These are phyloP conservation scores for Candida loeiensis DNA, from an alignment of 805 yeast genomes.

Conservation along the genomic window DNA sequence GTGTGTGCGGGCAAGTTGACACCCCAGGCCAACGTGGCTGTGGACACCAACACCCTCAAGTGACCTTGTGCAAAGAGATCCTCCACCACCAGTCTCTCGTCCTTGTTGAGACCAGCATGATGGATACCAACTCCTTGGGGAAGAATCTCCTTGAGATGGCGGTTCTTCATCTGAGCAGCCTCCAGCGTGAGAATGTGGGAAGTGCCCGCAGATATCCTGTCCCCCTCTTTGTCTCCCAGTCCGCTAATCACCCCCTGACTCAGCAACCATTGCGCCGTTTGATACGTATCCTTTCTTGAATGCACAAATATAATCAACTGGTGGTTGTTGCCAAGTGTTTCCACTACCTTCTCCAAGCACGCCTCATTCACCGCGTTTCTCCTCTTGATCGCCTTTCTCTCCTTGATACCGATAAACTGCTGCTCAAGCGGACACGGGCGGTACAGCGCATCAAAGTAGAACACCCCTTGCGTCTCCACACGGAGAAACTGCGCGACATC, in stretches of 20 bases:
- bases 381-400: constrained; percentile 72
- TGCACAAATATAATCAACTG: constrained; percentile 92
- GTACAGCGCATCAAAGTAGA: constrained; percentile 76
- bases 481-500: constrained; percentile 83
- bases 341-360: constrained; percentile 70
- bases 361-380: constrained; percentile 85
- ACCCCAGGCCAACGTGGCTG: constrained; percentile 97
- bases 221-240: constrained; percentile 53
- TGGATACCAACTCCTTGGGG: constrained; percentile 82
- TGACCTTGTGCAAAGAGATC: constrained; percentile 87
- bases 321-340: constrained; percentile 55
- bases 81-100: constrained; percentile 75
- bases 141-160: constrained; percentile 54
- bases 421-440: constrained; percentile 94
- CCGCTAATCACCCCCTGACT: no score
- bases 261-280: constrained; percentile 79
- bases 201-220: constrained; percentile 44
- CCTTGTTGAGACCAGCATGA: constrained; percentile 80
- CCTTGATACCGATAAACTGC: constrained; percentile 84
- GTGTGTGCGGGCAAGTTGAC: constrained; percentile 94
- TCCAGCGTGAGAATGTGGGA: constrained; percentile 63
- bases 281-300: constrained; percentile 85
- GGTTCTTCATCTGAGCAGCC: constrained; percentile 51
- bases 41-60: constrained; percentile 77
- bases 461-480: constrained; percentile 53